Conservation (phyloP, 139 green algal genomes). For the Chlorella sp. region DNA sequence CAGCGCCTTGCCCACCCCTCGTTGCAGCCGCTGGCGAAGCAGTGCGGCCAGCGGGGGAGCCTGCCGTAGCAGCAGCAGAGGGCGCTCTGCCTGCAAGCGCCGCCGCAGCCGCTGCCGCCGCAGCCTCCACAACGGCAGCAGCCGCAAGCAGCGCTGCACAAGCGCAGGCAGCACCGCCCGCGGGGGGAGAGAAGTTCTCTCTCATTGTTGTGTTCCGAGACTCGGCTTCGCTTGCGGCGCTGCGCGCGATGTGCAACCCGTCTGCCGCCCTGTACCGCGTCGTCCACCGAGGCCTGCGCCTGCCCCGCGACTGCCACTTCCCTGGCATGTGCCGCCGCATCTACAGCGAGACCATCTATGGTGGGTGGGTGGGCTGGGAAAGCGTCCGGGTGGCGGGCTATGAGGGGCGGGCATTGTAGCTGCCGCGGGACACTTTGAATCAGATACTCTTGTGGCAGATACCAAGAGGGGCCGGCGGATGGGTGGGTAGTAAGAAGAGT, state of each 20-base stretch:
- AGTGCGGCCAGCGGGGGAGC: not conserved
- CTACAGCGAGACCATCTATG: conserved; percentile 33
- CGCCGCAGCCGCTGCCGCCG: not conserved
- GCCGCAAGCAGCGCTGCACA: not conserved
- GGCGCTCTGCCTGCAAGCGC: too few species aligned
- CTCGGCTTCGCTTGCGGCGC: not conserved
- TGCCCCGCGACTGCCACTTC: conserved; percentile 50
- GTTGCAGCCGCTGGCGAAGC: not conserved
- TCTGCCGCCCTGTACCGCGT: conserved; percentile 17
- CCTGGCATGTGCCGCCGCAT: conserved; percentile 37
- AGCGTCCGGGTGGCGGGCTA: not conserved
- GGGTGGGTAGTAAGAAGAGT: too few species aligned
- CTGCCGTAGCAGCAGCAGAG: not conserved
- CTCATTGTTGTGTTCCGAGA: conserved; percentile 26
- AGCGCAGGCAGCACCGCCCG: not conserved
- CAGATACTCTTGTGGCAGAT: too few species aligned
- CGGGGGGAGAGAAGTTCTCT: not conserved
- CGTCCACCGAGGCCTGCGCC: conserved; percentile 5
- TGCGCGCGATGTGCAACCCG: conserved; percentile 37
- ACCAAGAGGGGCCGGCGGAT: too few species aligned
- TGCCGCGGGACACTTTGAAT: too few species aligned
- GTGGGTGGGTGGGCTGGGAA: not conserved
- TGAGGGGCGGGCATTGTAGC: too few species aligned
- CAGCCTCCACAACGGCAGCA: not conserved
- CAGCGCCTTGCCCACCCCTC: not conserved